Conservation (phyloP, 1,284 basidiomycete genomes). For the Apiotrichum veenhuisii region DNA sequence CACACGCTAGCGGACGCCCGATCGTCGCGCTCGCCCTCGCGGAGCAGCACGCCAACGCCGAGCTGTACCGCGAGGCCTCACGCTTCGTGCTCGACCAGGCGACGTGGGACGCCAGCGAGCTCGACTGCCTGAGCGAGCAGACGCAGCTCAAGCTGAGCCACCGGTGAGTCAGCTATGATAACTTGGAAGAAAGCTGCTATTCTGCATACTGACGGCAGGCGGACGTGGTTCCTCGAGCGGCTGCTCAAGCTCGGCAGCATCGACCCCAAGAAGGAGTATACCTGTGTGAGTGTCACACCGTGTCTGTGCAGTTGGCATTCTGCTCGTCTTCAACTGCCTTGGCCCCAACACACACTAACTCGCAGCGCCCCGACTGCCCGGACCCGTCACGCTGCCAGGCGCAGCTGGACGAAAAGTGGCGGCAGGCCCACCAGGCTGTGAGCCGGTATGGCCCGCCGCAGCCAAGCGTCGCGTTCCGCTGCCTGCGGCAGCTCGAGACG, state of each 20-base stretch:
- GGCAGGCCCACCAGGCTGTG: constrained; percentile 76
- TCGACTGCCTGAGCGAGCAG: constrained; percentile 69
- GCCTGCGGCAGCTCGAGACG: constrained; percentile 40
- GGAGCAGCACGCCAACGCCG: constrained; percentile 78
- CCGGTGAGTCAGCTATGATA: constrained; percentile 53
- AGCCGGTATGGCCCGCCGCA: constrained; percentile 70
- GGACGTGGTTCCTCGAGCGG: constrained; percentile 90
- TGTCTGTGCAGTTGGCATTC: background rate
- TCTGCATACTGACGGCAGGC: constrained; percentile 52
- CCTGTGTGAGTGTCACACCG: constrained; percentile 22
- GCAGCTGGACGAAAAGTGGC: constrained; percentile 91
- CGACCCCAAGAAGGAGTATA: constrained; percentile 71
- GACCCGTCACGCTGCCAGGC: constrained; percentile 73
- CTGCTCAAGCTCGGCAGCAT: constrained; percentile 85
- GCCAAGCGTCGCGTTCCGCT: constrained; percentile 27
- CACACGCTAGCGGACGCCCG: constrained; percentile 82
- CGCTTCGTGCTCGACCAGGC: constrained; percentile 83
- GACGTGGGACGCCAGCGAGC: constrained; percentile 61
- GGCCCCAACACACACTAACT: constrained; percentile 6
- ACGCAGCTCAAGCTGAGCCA: constrained; percentile 84
- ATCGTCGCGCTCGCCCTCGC: constrained; percentile 87
- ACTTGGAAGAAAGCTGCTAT: too few species aligned
- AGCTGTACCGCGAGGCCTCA: constrained; percentile 80
- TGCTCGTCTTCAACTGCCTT: background rate
- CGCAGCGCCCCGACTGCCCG: constrained; percentile 74